Evolutionary conservation across 306 rosid genomes (phyloP).

Genomic region (Acacia crassicarpa): DNA sequence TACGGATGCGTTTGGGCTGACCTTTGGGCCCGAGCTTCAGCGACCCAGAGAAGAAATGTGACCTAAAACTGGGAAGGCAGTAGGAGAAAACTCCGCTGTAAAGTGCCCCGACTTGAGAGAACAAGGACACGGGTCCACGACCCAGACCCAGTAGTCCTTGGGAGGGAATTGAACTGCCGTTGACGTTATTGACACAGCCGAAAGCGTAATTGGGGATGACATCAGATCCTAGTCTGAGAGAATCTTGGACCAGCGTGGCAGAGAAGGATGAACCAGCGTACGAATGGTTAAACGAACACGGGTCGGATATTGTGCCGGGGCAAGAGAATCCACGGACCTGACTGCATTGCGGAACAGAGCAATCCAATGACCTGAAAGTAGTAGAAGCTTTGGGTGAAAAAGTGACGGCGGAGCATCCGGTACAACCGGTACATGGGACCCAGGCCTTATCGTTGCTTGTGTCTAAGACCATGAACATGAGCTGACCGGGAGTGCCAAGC

Average conservation of each 20-base stretch:
- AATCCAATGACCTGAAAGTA: background rate
- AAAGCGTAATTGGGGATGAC: background rate
- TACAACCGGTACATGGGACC: background rate
- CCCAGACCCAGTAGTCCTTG: background rate
- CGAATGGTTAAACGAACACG: background rate
- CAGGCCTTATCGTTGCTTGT: background rate
- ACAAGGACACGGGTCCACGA: background rate
- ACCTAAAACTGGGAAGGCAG: background rate
- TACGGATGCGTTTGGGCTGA: background rate
- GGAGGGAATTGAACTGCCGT: background rate
- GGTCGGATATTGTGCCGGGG: background rate
- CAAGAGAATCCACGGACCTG: background rate
- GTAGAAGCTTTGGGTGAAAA: background rate
- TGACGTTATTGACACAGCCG: background rate
- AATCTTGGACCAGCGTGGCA: background rate
- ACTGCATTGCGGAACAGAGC: background rate
- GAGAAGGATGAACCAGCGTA: background rate
- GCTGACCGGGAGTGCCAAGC: background rate
- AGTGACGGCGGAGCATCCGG: background rate
- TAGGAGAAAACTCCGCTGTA: background rate
- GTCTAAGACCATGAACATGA: background rate
- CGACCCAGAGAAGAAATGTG: background rate
- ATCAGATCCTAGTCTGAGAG: background rate
- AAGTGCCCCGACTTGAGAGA: background rate
- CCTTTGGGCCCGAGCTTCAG: background rate